Evolutionary conservation across 441 rosid species (phyloP).

Genomic region (Adansonia gregorii): DNA sequence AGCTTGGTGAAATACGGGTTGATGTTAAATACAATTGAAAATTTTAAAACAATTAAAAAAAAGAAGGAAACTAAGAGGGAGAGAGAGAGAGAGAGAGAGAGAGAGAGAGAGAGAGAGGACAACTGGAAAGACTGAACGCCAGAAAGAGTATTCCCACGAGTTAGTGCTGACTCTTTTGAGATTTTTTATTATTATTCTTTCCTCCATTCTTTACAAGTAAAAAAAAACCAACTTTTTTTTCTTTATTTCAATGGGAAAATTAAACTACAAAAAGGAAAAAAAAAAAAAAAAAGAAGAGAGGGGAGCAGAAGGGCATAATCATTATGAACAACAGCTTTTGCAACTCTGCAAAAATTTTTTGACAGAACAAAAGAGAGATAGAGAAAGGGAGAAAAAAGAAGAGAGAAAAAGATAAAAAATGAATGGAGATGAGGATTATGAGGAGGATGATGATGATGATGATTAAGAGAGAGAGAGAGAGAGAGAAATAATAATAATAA

Average conservation of each 20-base stretch:
- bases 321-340: constrained; percentile 38
- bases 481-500: constrained; percentile 15
- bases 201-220: constrained; percentile 4
- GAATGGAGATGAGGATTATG: constrained; percentile 67
- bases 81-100: constrained; percentile 24
- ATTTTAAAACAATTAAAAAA: background rate
- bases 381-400: constrained; percentile 32
- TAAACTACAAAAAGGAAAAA: background rate
- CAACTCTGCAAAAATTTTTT: constrained; percentile 21
- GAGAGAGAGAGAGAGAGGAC: constrained; percentile 25
- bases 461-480: constrained; percentile 39
- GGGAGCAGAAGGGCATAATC: constrained; percentile 35
- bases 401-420: constrained; percentile 17
- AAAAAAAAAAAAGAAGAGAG: background rate
- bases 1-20: background rate
- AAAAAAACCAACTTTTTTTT: background rate
- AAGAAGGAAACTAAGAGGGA: background rate
- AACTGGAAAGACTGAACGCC: constrained; percentile 40
- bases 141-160: constrained; percentile 42
- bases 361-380: constrained; percentile 24
- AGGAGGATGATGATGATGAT: constrained; percentile 54
- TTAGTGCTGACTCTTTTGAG: constrained; percentile 42
- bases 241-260: background rate
- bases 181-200: constrained; percentile 29
- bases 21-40: constrained; percentile 5